phyloP scores from a whole-genome alignment of 2,329 filamentous ascomycete species.

The Fusarium zealandicum region DNA sequence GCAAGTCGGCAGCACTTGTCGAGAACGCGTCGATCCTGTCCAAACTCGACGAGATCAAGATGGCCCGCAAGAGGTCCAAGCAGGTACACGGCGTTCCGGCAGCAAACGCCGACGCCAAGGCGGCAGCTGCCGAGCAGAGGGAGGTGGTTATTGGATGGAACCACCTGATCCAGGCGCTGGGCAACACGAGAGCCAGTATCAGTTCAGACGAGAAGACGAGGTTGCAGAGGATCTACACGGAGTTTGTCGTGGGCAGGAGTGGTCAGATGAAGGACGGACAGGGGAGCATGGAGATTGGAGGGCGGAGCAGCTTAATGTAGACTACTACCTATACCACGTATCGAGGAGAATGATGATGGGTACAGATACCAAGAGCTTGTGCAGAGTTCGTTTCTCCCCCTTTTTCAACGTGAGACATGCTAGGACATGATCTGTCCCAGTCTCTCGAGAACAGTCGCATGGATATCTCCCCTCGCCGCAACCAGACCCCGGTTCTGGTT shows the following conservation, averaged over 20 bases:
- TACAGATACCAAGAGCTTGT: not conserved
- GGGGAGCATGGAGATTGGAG: conserved; percentile 89
- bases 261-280: conserved; percentile 96
- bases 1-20: conserved; percentile 65
- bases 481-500: conserved; percentile 47
- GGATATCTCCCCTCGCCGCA: conserved; percentile 54
- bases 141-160: conserved; percentile 86
- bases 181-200: conserved; percentile 82
- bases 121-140: conserved; percentile 50
- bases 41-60: conserved; percentile 83
- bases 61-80: conserved; percentile 63
- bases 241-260: conserved; percentile 91
- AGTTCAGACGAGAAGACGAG: conserved; percentile 77
- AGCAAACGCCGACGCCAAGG: conserved; percentile 39
- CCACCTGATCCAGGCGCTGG: conserved; percentile 80
- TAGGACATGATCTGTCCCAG: conserved; percentile 35
- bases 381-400: not conserved
- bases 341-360: no score
- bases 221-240: conserved; percentile 82
- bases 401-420: conserved; percentile 16
- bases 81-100: conserved; percentile 42
- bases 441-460: conserved; percentile 49
- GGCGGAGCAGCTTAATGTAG: conserved; percentile 91
- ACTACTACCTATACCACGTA: conserved; percentile 8
- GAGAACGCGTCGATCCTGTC: conserved; percentile 80